Base-by-base conservation (phyloP, 1,284 basidiomycete genomes). In the Fomitopsis schrenkii region DNA sequence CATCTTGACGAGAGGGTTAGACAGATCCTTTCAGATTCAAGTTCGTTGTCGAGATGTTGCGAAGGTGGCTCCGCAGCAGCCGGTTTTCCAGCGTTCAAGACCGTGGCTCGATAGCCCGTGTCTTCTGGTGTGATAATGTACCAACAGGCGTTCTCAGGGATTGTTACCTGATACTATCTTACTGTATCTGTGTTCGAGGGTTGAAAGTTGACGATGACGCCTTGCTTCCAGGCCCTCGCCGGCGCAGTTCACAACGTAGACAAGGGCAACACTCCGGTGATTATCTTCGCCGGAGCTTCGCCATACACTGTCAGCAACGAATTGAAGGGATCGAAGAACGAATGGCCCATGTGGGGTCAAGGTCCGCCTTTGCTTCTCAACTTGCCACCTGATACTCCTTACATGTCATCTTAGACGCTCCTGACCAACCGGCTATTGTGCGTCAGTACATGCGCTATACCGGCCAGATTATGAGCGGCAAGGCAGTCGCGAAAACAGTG, bases 231-330 rank as follows among this genome's bases (percentile, higher is more conserved):
- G 84, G 85, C 84, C 8, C 74, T 89, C 9, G 89, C 84, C 7
- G 88, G 88, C 8, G 89, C 88, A 0, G 77, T 91, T 0, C 89
- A 91, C 67, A 91, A 90, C 63, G 86, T 84, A 8, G 84, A 87
- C 66, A 79, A 81, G 56, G 80, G 80, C 26, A 77, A 83, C n/a
- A 80, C 78, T 0, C 88, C 88, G 5, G 80, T 90, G 12, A 70
- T 91, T 59, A 89, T 91, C 41, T 91, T 87, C 66, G 85, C 88
- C 5, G 88, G 88, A 1, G 83, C 86, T 1, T 82, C 87, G 0
- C 85, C 88, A 0, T 85, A 84, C 66, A 83, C 82, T 41, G 72
- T 73, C 19, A 72, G 83, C 50, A 79, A 79, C 1, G 85, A 88
- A 63, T 73, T 84, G 44, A 82, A 78, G 61, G 89, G 88, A 0